Evolutionary conservation across 2,329 filamentous ascomycete genomes (phyloP), one percentile per base, ranked within the genome.

Genomic region (Curvularia eragrostidis): DNA sequence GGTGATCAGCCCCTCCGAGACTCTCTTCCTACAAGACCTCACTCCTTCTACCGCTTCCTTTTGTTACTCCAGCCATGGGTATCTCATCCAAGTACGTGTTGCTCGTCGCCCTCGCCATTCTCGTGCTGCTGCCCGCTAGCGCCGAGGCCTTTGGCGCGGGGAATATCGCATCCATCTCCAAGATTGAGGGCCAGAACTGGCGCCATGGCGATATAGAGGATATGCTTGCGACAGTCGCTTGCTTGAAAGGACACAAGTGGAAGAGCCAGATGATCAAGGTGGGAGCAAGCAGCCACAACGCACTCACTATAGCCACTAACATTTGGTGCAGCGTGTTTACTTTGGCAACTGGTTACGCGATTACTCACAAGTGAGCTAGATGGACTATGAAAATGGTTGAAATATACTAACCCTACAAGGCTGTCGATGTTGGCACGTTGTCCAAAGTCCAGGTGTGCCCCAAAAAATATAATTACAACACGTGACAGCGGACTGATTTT

Each of bases 151-250:
- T 83, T 61, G 81, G 81, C 48, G 81, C 81, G 5, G 81, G 81
- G 30, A 83, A 83, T 63, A 76, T 76, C 47, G 73, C 74, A 13
- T 74, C 69, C 12, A 75, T 76, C 48, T 75, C 72, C 1, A 75
- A 74, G 42, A 69, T 76, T 21, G 74, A 83, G 65, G 81, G 81
- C 7, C 74, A 79, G 58, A 83, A 83, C 66, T 83, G 80, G 79
- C 78, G 81, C 48, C 81, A 83, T 80, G 81, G 81, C 56, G 81
- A 83, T 63, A 82, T 83, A 54, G 81, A 83, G 64, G 81, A 83
- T 59, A 78, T 81, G 69, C 79, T 83, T 48, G 79, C 79, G 44
- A 80, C 78, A 5, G 80, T 82, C 41, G 80, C 80, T 10, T 81
- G 78, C 64, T 65, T 81, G 54, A 73, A 69, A 21, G 75, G 77